Base-by-base conservation (phyloP, 768 basidiomycete genomes). In the Rhodotorula babjevae region DNA sequence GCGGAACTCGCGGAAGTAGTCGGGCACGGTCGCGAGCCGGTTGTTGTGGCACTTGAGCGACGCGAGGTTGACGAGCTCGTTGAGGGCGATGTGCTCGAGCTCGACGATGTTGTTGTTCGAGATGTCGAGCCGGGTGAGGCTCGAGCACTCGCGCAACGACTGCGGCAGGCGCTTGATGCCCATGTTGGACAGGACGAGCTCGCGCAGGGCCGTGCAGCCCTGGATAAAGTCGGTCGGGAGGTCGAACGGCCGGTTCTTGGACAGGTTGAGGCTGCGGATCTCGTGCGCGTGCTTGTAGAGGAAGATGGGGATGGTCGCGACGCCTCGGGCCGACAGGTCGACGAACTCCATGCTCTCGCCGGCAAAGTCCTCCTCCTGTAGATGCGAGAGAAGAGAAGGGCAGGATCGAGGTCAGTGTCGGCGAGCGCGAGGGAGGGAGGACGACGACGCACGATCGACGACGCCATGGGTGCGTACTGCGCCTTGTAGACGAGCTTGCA, bases 141-240 rank as follows among this genome's bases (percentile, higher is more conserved):
- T 88, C 15, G 83, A 80, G 56, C 89, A 89, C 77, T 91, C 87
- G 68, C 88, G 88, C 18, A 98, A 86, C 69, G 87, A 89, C 65
- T 87, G 87, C 0, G 96, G 96, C 0, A 97, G 89, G 73, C 90
- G 89, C 82, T 95, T 96, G 85, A 97, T 89, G 21, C 91, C 91
- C 90, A 95, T 95, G 75, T 91, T 87, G 18, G 89, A 88, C 53
- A 99, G 83, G 15, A 89, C 87, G 56, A 99, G 86, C 77, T 96
- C 93, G 68, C 89, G 88, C 16, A 99, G 86, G 11, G 84, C 86
- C 2, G 86, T 86, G 79, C 93, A 95, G 11, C 89, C 87, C 81
- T 96, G 91, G 68, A 96, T 89, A 79, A 99, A 99, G 81, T 98
- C 96, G 62, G 92, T 87, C 1, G 95, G 96, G 49, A 98, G 89